These are phyloP conservation scores for Triticum turgidum DNA, from an alignment of 176 grass and related monocot species.

Conservation along the genomic window DNA sequence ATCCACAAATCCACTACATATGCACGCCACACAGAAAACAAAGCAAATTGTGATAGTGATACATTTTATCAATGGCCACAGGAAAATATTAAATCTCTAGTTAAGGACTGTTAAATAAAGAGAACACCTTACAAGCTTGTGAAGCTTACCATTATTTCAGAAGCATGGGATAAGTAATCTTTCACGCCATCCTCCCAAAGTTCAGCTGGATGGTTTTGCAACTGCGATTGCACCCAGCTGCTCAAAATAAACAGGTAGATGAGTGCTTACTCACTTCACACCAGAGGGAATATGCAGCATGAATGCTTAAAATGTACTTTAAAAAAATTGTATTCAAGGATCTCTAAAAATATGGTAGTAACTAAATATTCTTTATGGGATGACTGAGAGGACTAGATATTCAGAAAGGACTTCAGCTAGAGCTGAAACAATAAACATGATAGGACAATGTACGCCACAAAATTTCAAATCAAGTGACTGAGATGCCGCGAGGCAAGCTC, in stretches of 20 bases:
- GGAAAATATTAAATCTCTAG: not conserved
- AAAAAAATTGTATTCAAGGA: not conserved
- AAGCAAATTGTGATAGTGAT: not conserved
- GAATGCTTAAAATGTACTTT: not conserved
- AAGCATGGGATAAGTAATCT: conserved; percentile 80
- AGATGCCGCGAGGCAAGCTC: not conserved
- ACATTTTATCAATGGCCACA: not conserved
- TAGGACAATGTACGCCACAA: not conserved
- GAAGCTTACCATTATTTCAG: conserved; percentile 69
- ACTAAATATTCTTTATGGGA: not conserved
- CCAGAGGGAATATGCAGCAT: not conserved
- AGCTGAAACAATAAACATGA: not conserved
- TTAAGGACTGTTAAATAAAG: not conserved
- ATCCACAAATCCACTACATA: not conserved
- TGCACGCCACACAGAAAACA: not conserved
- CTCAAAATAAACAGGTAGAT: conserved; percentile 27
- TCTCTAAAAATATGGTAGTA: not conserved
- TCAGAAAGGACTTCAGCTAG: not conserved
- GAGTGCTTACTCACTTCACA: not conserved
- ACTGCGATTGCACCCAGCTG: conserved; percentile 91
- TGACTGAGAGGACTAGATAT: not conserved
- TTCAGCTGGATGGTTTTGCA: conserved; percentile 79
- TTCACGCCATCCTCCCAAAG: conserved; percentile 85
- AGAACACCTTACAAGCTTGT: not conserved
- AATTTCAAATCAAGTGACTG: not conserved